Base-by-base conservation (phyloP, 768 basidiomycete species). In the Lactarius hengduanensis region DNA sequence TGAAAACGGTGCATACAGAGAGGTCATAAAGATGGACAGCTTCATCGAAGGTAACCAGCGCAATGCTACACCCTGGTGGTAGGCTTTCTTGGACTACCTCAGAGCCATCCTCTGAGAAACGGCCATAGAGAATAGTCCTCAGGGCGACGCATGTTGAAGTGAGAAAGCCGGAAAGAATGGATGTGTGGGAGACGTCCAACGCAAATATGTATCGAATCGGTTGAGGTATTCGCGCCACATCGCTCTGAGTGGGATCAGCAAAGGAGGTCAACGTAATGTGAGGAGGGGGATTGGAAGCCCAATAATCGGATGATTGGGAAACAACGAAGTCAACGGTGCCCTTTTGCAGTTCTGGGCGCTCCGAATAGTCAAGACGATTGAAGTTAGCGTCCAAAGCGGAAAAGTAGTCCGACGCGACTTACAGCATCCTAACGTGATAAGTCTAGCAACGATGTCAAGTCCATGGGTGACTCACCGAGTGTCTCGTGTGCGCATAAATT, bases 261-360 rank as follows among this genome's bases (percentile, higher is more conserved):
- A 85, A 81, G 61, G 81, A 88, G 2, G 87, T 80, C 28, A 83
- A 78, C 10, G 78, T 75, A 61, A 89, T 72, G 67, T 82, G 79
- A 34, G 81, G 78, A 20, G 85, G 80, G 15, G 90, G 87, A 56
- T 88, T 83, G 41, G 83, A 80, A 2, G 94, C 91, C 92, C 93
- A 95, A 73, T 99, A 99, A 56, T 88, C 86, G 68, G 87, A 79
- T 0, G 74, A 74, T 36, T 75, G 64, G 0, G 89, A 82, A 11
- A 96, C 96, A 4, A 81, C 80, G 70, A 97, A 96, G 76, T 98
- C 97, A 59, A 97, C 83, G 0, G 95, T 98, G 2, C 97, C 97
- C 74, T 88, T 88, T 70, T 85, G 88, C 32, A 99, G 79, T 76
- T 99, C 97, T 20, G 90, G 92, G 9, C 94, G 86, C 64, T 91